These are phyloP conservation scores for Candida palmyrensis DNA, from an alignment of 805 yeast species.

Conservation along the genomic window DNA sequence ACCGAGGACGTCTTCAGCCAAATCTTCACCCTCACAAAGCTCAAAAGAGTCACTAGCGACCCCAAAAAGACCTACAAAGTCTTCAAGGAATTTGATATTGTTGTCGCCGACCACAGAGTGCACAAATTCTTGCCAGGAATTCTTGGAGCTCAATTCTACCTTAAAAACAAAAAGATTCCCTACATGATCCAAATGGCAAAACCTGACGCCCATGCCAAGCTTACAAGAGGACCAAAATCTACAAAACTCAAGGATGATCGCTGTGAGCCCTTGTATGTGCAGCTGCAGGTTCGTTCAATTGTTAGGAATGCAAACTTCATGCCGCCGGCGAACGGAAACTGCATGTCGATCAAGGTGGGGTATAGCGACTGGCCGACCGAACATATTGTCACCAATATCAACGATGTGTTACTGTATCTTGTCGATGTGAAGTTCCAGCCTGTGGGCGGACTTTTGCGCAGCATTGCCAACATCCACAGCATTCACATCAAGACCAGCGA, in stretches of 20 bases:
- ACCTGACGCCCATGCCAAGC: conserved; percentile 31
- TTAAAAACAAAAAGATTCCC: conserved; percentile 62
- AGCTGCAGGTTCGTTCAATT: conserved; percentile 60
- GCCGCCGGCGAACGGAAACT: conserved; percentile 58
- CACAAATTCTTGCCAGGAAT: conserved; percentile 55
- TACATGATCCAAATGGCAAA: conserved; percentile 57
- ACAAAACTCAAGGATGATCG: conserved; percentile 49
- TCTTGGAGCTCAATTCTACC: conserved; percentile 57
- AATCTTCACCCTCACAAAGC: conserved; percentile 53
- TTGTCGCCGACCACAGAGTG: conserved; percentile 66
- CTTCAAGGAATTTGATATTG: conserved; percentile 58
- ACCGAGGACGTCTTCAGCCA: conserved; percentile 61
- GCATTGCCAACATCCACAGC: conserved; percentile 40
- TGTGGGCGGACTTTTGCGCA: conserved; percentile 53
- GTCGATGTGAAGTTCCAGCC: conserved; percentile 41
- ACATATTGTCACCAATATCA: conserved; percentile 47
- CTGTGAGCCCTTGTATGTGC: conserved; percentile 62
- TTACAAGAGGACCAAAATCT: conserved; percentile 24
- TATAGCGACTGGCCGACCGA: conserved; percentile 39
- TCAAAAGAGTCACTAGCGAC: conserved; percentile 42
- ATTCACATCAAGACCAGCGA: conserved; percentile 61
- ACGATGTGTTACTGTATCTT: conserved; percentile 46
- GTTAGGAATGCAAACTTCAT: conserved; percentile 54
- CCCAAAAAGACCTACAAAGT: conserved; percentile 43
- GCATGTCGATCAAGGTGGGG: conserved; percentile 59